Percentiles rank a stretch among this genome's conserved stretches.
These are phyloP conservation scores for Termitomyces sp. DNA, from an alignment of 768 basidiomycete genomes.

Conservation along the genomic window DNA sequence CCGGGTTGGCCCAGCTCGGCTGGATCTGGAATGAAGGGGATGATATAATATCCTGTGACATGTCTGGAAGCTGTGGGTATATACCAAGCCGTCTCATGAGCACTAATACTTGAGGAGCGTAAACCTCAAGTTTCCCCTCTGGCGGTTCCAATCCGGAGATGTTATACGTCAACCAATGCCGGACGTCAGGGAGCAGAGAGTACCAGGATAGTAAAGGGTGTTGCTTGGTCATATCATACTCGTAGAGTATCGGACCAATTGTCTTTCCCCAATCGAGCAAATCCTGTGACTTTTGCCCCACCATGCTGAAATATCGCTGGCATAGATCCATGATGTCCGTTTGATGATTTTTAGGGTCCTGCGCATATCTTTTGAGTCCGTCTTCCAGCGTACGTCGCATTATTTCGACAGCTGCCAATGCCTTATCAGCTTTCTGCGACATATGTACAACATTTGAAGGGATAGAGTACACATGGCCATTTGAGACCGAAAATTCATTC, in stretches of 20 bases:
- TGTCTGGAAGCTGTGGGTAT: neutral
- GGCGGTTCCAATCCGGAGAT: neutral
- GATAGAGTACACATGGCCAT: neutral
- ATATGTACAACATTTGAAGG: neutral
- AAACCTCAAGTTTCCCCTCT: neutral
- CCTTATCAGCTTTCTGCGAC: neutral
- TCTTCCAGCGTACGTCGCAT: neutral
- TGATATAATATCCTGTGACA: neutral
- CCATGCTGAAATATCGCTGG: neutral
- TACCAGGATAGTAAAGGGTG: neutral
- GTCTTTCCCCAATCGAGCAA: neutral
- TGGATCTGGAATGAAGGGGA: neutral
- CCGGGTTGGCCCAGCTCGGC: neutral
- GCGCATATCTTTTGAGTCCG: neutral
- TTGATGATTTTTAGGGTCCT: neutral
- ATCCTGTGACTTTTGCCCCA: neutral
- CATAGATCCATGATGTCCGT: neutral
- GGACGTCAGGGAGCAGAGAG: neutral
- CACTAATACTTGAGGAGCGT: constrained; percentile 1
- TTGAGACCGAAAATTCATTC: neutral
- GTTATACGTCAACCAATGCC: neutral
- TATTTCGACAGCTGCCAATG: neutral
- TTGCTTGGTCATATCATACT: neutral
- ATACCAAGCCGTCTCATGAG: neutral
- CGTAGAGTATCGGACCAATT: neutral